phyloP scores from a whole-genome alignment of 164 flowering plant species.

The Saururus chinensis region DNA sequence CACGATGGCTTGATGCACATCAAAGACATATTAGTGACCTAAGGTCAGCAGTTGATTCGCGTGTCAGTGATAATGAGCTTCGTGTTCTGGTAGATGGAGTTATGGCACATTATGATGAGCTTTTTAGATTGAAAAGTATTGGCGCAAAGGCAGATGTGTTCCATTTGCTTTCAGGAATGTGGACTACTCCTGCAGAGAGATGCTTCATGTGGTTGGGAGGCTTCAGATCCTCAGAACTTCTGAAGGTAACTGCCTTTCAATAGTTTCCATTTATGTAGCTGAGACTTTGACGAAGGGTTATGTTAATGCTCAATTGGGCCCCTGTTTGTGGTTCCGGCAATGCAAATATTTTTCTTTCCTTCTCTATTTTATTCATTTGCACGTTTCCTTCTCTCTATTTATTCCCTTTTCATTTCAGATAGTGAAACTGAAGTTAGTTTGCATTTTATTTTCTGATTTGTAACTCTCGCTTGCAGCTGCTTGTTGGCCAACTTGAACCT shows the following conservation, averaged over 20 bases:
- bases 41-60: slow-evolving; percentile 58
- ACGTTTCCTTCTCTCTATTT: neutral
- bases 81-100: slow-evolving; percentile 57
- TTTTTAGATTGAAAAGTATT: slow-evolving; percentile 52
- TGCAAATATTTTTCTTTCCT: no score
- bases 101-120: slow-evolving; percentile 68
- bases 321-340: neutral
- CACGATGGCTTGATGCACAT: slow-evolving; percentile 87
- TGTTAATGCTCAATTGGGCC: neutral
- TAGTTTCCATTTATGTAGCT: neutral
- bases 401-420: no score
- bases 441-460: neutral
- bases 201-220: slow-evolving; percentile 97
- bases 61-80: slow-evolving; percentile 53
- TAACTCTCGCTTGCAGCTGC: slow-evolving; percentile 32
- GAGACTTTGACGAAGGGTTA: neutral
- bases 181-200: slow-evolving; percentile 87
- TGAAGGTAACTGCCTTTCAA: slow-evolving; percentile 45
- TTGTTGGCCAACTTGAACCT: slow-evolving; percentile 72
- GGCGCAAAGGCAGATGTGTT: slow-evolving; percentile 74
- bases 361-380: neutral
- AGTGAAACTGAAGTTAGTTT: neutral
- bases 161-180: slow-evolving; percentile 92
- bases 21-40: slow-evolving; percentile 61
- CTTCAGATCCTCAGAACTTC: slow-evolving; percentile 79